phyloP scores from a whole-genome alignment of 2,329 filamentous ascomycete genomes.

The Coniosporium tulheliwenetii region DNA sequence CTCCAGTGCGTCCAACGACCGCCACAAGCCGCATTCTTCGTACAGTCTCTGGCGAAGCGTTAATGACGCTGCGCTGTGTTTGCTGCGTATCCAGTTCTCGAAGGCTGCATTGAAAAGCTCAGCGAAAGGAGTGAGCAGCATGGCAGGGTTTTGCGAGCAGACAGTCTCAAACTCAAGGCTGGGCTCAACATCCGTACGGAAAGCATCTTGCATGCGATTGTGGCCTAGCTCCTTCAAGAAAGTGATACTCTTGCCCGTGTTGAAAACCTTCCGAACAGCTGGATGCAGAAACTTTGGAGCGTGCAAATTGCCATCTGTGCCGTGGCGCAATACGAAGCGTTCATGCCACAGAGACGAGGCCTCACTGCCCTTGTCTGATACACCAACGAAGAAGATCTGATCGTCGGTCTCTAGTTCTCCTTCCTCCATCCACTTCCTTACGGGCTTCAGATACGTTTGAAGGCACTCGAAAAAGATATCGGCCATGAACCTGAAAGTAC shows the following conservation, averaged over 20 bases:
- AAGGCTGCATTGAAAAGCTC: slow-evolving; percentile 61
- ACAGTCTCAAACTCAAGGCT: slow-evolving; percentile 41
- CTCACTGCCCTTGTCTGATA: slow-evolving; percentile 40
- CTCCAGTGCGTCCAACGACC: slow-evolving; percentile 50
- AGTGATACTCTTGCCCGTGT: slow-evolving; percentile 74
- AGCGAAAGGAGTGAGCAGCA: slow-evolving; percentile 49
- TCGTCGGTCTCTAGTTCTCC: slow-evolving; percentile 53
- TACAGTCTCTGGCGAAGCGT: slow-evolving; percentile 53
- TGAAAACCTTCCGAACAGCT: slow-evolving; percentile 59
- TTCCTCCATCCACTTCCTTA: slow-evolving; percentile 70
- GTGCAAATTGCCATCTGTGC: slow-evolving; percentile 43
- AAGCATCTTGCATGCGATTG: slow-evolving; percentile 9
- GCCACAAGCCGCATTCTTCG: slow-evolving; percentile 49
- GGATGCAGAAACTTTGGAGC: slow-evolving; percentile 62
- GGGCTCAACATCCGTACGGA: slow-evolving; percentile 9
- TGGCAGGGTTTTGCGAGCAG: slow-evolving; percentile 26
- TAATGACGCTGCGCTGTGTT: slow-evolving; percentile 53
- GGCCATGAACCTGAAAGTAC: slow-evolving; percentile 47
- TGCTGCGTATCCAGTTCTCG: slow-evolving; percentile 58
- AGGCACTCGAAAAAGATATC: slow-evolving; percentile 68
- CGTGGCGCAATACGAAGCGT: slow-evolving; percentile 51
- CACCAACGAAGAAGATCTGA: slow-evolving; percentile 60
- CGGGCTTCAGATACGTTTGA: slow-evolving; percentile 63
- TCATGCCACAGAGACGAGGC: slow-evolving; percentile 59
- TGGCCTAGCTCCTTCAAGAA: slow-evolving; percentile 60